Percentiles rank a stretch among this genome's conserved stretches.
These are phyloP conservation scores for Leccinum cinnamomeum DNA, from an alignment of 1,284 basidiomycete species.

Conservation along the genomic window DNA sequence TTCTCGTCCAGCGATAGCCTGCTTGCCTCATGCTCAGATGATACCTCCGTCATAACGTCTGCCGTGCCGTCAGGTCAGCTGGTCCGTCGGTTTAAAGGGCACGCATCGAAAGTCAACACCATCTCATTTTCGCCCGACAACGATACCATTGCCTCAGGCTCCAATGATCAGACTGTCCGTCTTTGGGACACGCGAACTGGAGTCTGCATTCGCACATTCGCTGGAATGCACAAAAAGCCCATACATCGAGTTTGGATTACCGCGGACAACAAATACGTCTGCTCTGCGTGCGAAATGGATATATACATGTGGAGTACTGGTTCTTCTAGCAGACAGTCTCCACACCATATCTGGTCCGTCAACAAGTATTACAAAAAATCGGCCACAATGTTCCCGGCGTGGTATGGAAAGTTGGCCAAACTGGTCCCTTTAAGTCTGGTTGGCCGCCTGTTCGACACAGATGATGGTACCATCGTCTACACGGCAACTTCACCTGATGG, in stretches of 20 bases:
- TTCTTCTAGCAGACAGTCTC: constrained; percentile 9
- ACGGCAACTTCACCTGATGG: constrained; percentile 14
- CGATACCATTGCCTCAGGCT: constrained; percentile 21
- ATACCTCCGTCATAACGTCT: constrained; percentile 18
- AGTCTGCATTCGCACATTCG: constrained; percentile 17
- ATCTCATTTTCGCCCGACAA: constrained; percentile 25
- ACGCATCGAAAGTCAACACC: constrained; percentile 14
- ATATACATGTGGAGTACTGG: constrained; percentile 16
- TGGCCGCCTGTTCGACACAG: constrained; percentile 7
- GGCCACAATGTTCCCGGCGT: constrained; percentile 15
- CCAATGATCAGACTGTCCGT: constrained; percentile 22
- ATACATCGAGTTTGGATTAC: constrained; percentile 22
- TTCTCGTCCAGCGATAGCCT: constrained; percentile 16
- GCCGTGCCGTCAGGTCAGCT: constrained; percentile 11
- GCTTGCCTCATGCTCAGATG: constrained; percentile 27
- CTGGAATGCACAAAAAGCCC: constrained; percentile 17
- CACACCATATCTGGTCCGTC: constrained; percentile 20
- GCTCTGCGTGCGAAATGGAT: constrained; percentile 16
- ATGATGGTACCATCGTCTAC: constrained; percentile 12
- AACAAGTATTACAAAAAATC: constrained; percentile 13
- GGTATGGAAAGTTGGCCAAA: constrained; percentile 20
- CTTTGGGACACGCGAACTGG: constrained; percentile 28
- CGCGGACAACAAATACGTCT: constrained; percentile 17
- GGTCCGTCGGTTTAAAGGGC: constrained; percentile 12
- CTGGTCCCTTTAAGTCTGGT: constrained; percentile 10